Evolutionary conservation across 495 filamentous ascomycete species (phyloP).

Genomic region (Aspergillus cavernicola): DNA sequence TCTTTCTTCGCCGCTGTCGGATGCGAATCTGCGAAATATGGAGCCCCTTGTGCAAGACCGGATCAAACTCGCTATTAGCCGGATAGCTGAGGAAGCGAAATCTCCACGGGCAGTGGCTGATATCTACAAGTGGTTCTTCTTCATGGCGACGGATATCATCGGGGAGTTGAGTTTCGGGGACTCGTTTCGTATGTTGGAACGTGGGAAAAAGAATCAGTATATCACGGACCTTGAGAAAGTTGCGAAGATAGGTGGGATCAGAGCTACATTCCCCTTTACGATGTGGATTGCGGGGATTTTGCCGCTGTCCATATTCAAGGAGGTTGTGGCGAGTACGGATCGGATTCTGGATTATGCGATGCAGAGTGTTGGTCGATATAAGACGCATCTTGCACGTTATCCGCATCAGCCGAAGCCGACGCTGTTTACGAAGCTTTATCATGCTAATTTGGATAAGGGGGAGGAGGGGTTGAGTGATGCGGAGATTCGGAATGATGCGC

Average conservation of each 20-base stretch:
- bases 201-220: slow-evolving; percentile 46
- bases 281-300: slow-evolving; percentile 10
- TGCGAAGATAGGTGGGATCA: slow-evolving; percentile 25
- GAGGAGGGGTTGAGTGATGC: slow-evolving; percentile 29
- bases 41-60: slow-evolving; percentile 27
- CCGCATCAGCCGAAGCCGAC: slow-evolving; percentile 36
- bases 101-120: slow-evolving; percentile 32
- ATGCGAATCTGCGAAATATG: slow-evolving; percentile 23
- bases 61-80: slow-evolving; percentile 29
- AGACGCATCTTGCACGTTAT: slow-evolving; percentile 18
- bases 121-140: slow-evolving; percentile 54
- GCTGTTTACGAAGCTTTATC: slow-evolving; percentile 46
- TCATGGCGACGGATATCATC: slow-evolving; percentile 56
- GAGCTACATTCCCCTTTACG: slow-evolving; percentile 33
- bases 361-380: slow-evolving; percentile 40
- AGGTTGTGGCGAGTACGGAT: slow-evolving; percentile 8
- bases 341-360: slow-evolving; percentile 27
- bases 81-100: slow-evolving; percentile 31
- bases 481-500: slow-evolving; percentile 42
- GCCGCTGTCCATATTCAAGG: slow-evolving; percentile 12
- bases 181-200: slow-evolving; percentile 52
- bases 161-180: slow-evolving; percentile 56
- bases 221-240: slow-evolving; percentile 31
- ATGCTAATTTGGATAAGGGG: slow-evolving; percentile 18
- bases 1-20: slow-evolving; percentile 36